Percentiles rank a stretch among this genome's conserved stretches.
These are phyloP conservation scores for Artomyces pyxidatus DNA, from an alignment of 768 basidiomycete species.

Conservation along the genomic window DNA sequence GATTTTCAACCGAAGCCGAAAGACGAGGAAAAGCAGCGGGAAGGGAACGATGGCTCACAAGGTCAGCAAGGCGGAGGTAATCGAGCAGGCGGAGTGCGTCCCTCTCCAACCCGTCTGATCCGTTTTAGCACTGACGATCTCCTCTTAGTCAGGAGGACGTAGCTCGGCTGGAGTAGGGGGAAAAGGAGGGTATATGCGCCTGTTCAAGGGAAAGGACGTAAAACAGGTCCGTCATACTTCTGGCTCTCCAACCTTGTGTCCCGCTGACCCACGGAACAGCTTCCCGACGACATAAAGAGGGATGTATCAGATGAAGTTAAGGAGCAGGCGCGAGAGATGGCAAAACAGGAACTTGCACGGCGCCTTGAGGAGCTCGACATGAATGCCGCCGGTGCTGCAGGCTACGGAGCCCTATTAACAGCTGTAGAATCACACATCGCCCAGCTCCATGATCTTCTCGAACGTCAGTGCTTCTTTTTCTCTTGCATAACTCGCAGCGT, in stretches of 20 bases:
- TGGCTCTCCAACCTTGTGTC: too few relatives aligned
- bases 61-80: constrained; percentile 52
- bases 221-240: constrained; percentile 35
- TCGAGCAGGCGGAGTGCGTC: constrained; percentile 54
- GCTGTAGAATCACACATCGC: constrained; percentile 55
- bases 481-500: background rate
- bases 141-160: constrained; percentile 48
- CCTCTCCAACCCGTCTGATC: background rate
- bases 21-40: constrained; percentile 45
- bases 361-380: constrained; percentile 59
- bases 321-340: constrained; percentile 60
- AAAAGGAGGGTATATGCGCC: constrained; percentile 57
- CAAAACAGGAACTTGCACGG: constrained; percentile 50
- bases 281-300: constrained; percentile 46
- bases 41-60: constrained; percentile 49
- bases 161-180: constrained; percentile 63
- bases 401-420: constrained; percentile 42
- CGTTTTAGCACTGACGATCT: background rate
- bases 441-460: constrained; percentile 50
- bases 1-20: constrained; percentile 47
- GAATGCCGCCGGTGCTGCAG: constrained; percentile 44
- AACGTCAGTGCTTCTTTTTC: constrained; percentile 34
- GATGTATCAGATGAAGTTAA: constrained; percentile 53
- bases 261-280: constrained; percentile 20
- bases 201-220: constrained; percentile 53